Conservation (phyloP, 768 basidiomycete genomes). For the Boletus insuetus region DNA sequence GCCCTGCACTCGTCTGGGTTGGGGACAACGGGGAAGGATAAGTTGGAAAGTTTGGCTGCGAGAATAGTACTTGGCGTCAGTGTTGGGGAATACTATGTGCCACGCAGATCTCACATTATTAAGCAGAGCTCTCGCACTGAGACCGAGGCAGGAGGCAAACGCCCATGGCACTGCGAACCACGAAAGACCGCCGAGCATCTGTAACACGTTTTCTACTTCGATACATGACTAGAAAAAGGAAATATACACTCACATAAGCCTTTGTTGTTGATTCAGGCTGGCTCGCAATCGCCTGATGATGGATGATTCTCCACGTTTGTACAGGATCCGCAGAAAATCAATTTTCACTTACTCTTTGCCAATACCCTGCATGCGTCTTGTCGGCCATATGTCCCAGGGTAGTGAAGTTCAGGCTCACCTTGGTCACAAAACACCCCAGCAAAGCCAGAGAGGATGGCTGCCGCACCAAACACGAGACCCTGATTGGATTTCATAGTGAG, state of each 20-base stretch:
- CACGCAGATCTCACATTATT: slow-evolving; percentile 24
- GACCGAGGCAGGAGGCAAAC: slow-evolving; percentile 46
- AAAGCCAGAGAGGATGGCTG: slow-evolving; percentile 40
- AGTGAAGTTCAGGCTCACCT: slow-evolving; percentile 26
- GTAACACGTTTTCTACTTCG: background rate
- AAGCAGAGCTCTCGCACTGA: slow-evolving; percentile 39
- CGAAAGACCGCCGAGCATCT: slow-evolving; percentile 57
- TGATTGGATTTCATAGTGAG: slow-evolving; percentile 55
- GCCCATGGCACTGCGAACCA: slow-evolving; percentile 1
- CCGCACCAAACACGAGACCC: slow-evolving; percentile 42
- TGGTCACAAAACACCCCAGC: slow-evolving; percentile 51
- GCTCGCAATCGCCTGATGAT: no score
- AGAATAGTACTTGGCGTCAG: background rate
- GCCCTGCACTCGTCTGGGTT: slow-evolving; percentile 40
- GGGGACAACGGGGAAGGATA: slow-evolving; percentile 40
- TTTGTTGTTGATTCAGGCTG: no score
- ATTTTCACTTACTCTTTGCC: slow-evolving; percentile 38
- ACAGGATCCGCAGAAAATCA: no score
- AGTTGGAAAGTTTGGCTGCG: slow-evolving; percentile 51
- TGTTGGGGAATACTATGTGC: no score
- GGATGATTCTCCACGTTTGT: no score
- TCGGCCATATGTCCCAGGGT: background rate
- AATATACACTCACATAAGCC: slow-evolving; percentile 34
- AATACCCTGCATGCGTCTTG: slow-evolving; percentile 38
- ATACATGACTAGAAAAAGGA: no score